Evolutionary conservation across 2,329 filamentous ascomycete species (phyloP).

Genomic region (Microdochium nivale): DNA sequence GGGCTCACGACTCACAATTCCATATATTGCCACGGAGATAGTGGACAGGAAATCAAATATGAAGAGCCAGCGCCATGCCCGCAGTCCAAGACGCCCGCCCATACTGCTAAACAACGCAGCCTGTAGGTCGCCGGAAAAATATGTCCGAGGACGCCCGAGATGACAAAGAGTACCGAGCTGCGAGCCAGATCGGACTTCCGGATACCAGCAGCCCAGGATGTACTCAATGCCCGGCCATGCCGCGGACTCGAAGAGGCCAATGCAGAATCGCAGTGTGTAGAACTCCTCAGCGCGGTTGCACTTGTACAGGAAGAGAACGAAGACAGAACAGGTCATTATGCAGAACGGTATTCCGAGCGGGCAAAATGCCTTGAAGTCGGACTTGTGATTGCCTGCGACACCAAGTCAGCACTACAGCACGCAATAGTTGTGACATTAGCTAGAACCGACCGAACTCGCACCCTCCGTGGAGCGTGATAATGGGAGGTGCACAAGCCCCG

Average conservation of each 20-base stretch:
- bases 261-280: slow-evolving; percentile 27
- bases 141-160: slow-evolving; percentile 15
- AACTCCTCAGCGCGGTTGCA: slow-evolving; percentile 22
- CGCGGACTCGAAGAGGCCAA: slow-evolving; percentile 27
- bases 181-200: slow-evolving; percentile 36
- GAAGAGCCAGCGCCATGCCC: slow-evolving; percentile 48
- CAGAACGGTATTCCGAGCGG: slow-evolving; percentile 23
- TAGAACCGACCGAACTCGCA: too few species aligned
- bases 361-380: slow-evolving; percentile 21
- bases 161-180: slow-evolving; percentile 28
- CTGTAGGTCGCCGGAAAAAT: slow-evolving; percentile 43
- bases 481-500: too few species aligned
- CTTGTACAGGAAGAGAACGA: slow-evolving; percentile 22
- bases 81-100: slow-evolving; percentile 31
- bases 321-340: slow-evolving; percentile 22
- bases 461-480: too few species aligned
- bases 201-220: slow-evolving; percentile 32
- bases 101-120: slow-evolving; percentile 40
- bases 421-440: too few species aligned
- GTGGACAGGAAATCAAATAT: slow-evolving; percentile 30
- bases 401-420: too few species aligned
- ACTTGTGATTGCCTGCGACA: too few species aligned
- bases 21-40: slow-evolving; percentile 7
- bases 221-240: slow-evolving; percentile 36
- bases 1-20: slow-evolving; percentile 3